Evolutionary conservation across 257 asterid species (phyloP), one percentile per base, ranked within the genome.

Genomic region (Petunia secreta): DNA sequence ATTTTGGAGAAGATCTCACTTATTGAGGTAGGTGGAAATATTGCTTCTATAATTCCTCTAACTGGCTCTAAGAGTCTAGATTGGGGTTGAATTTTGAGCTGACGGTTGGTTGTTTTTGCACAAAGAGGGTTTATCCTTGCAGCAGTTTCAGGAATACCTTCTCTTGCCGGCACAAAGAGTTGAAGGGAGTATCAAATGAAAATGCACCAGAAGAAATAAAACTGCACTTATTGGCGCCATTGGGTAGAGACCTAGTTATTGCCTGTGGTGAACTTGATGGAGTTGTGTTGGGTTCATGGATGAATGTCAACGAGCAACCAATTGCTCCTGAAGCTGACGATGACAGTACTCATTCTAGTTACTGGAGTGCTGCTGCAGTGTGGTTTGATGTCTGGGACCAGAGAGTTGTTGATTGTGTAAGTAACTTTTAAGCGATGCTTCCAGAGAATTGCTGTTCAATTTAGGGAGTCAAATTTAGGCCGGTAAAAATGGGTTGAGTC

Each of bases 371-470:
- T 69, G 99, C 99, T 79, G 97, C 89, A 48, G 91, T 91, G 60
- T 95, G 99, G 99, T 92, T 93, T 62, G 97, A 90, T 88, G 93
- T 90, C 84, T 95, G 99, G 99, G 99, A 95, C 85, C 97, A 91
- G 87, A 90, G 88, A 86, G 87, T 86, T 83, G 87, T 94, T 86
- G 97, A 93, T 81, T 97, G 99, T 77, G 99, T 92, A 87, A 92
- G 97, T 89, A 57, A 63, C 71, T 59, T 77, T 69, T 67, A 79
- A 46, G 58, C 50, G 60, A 48, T 34, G 34, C 62, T 71, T 71
- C 62, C 44, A 71, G 44, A 50, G 50, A 71, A 46, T 71, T 71
- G 36, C 60, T 71, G 11, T 39, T 71, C 48, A 2, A 46, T 15
- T 15, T 37, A 48, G 2, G 43, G 44, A 59, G 59, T 48, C 77